Base-by-base conservation (phyloP, 2,329 filamentous ascomycete species). In the Diaporthe eres region DNA sequence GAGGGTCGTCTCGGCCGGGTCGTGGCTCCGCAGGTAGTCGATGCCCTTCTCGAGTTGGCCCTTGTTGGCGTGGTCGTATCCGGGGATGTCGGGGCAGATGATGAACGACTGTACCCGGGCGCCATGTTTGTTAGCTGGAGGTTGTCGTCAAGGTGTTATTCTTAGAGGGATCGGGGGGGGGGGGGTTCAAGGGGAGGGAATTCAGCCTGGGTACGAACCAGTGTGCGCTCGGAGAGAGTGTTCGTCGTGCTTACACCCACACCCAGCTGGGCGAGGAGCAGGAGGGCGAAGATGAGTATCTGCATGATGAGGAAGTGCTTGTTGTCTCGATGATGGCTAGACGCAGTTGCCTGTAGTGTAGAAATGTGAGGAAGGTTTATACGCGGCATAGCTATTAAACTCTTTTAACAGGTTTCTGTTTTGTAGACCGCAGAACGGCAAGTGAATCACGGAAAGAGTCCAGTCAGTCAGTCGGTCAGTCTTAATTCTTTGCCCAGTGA, bases 1-100 rank as follows among this genome's bases (percentile, higher is more conserved):
- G 34, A 74, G n/a, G 25, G 34, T 25, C 19, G 25, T 22, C 25
- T 55, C 9, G n/a, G 25, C 25, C 5, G 34, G 49, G 47, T 44
- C 47, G 72, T 55, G 60, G 25, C 13, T 19, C 2, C 42, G 31
- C 28, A 74, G 63, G 72, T 60, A 39, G 2, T 4, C 5, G n/a
- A 74, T 74, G 4, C 67, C 67, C 1, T 71, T 42, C 31, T 71
- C 42, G 31, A 67, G 71, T 44, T 37, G 51, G 53, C 37, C 53
- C 25, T 51, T 39, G 42, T 61, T 74, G 63, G 63, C 72, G 42
- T 55, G 53, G 3, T 61, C 9, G 34, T 49, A 71, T 55, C 37
- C 31, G 25, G 22, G 34, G 25, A 60, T 53, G 42, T 34, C 12
- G 42, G 49, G 47, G 42, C 63, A 74, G 47, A 70, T 31, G 53